Evolutionary conservation across 164 flowering plant species (phyloP).

Genomic region (Akebia trifoliata): DNA sequence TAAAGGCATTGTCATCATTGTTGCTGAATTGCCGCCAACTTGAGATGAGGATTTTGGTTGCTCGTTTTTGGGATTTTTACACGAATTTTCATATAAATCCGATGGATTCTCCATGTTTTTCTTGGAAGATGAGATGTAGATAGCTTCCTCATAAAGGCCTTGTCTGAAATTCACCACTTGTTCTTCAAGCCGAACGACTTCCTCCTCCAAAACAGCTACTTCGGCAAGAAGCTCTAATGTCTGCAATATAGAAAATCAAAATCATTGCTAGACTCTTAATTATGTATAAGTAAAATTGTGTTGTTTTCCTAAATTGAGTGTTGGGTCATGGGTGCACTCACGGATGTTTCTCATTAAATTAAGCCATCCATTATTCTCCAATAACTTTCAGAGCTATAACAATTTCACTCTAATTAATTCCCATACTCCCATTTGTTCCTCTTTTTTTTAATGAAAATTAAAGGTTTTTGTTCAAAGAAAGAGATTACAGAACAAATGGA

Average conservation of each 20-base stretch:
- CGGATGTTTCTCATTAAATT: no score
- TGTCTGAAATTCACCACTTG: conserved; percentile 76
- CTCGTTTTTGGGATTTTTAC: conserved; percentile 24
- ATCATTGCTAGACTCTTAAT: background rate
- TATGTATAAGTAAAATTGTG: background rate
- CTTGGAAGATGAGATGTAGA: conserved; percentile 57
- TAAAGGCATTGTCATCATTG: no score
- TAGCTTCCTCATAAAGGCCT: conserved; percentile 79
- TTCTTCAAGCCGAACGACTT: conserved; percentile 85
- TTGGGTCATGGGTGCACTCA: background rate
- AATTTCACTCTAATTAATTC: background rate
- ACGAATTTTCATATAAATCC: conserved; percentile 22
- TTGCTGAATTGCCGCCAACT: conserved; percentile 15
- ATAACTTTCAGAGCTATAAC: no score
- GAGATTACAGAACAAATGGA: background rate
- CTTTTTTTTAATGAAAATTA: no score
- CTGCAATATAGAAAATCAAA: conserved; percentile 28
- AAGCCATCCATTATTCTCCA: no score
- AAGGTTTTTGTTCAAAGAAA: background rate
- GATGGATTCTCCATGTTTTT: conserved; percentile 33
- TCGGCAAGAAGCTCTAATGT: conserved; percentile 89
- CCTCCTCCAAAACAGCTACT: conserved; percentile 95
- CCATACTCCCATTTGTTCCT: background rate
- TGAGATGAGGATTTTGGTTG: conserved; percentile 23
- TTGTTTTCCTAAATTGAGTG: background rate